phyloP scores from a whole-genome alignment of 148 eudicot species.

The Polygonum aviculare region DNA sequence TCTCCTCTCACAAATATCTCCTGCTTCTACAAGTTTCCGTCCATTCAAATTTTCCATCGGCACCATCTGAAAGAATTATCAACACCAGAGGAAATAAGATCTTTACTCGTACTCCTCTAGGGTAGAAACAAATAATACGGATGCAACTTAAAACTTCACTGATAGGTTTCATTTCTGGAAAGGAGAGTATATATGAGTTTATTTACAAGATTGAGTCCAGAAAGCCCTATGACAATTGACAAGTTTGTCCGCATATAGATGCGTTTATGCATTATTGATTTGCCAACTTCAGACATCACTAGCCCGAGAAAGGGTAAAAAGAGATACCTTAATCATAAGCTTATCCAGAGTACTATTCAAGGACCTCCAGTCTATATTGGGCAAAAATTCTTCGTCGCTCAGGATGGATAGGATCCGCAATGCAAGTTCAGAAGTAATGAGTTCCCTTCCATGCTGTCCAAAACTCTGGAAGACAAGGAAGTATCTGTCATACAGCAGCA shows the following conservation, averaged over 20 bases:
- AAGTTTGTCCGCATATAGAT: neutral
- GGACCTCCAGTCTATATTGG: conserved; percentile 45
- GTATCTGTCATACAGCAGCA: conserved; percentile 97
- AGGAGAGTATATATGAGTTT: neutral
- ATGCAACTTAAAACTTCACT: neutral
- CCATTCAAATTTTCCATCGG: conserved; percentile 95
- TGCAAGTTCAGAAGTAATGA: conserved; percentile 93
- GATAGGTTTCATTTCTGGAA: neutral
- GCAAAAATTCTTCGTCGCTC: conserved; percentile 86
- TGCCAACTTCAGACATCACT: neutral
- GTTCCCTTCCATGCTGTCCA: conserved; percentile 99
- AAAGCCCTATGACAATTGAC: neutral
- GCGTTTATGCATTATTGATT: neutral
- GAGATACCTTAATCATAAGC: conserved; percentile 72
- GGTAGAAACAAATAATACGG: neutral
- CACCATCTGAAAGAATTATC: conserved; percentile 47
- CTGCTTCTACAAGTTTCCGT: conserved; percentile 85
- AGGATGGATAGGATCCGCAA: conserved; percentile 70
- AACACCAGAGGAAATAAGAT: neutral
- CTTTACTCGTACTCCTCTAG: neutral
- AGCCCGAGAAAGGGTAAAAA: neutral
- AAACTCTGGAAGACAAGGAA: conserved; percentile 99
- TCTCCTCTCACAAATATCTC: conserved; percentile 95
- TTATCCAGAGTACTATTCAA: conserved; percentile 58
- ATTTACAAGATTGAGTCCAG: neutral